These are phyloP conservation scores for Zoysia pacifica DNA, from an alignment of 176 grass and related monocot species.

Conservation along the genomic window DNA sequence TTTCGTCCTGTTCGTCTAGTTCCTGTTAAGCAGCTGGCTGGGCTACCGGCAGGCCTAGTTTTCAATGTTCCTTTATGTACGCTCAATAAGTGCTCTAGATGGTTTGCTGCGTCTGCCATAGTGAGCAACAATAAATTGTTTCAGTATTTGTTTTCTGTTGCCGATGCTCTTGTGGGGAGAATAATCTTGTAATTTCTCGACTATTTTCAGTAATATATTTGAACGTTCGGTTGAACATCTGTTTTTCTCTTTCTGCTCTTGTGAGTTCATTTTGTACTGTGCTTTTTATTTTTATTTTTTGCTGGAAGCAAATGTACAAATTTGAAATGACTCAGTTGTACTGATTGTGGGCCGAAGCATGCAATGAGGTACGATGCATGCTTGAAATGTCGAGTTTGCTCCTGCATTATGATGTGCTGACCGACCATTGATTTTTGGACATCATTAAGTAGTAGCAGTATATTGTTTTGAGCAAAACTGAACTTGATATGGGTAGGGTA, in stretches of 20 bases:
- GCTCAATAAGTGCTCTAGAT: constrained; percentile 63
- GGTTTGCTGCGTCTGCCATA: constrained; percentile 79
- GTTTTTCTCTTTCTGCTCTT: background rate
- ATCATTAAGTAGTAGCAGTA: too few relatives aligned
- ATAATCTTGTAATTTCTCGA: constrained; percentile 26
- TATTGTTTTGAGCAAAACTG: too few relatives aligned
- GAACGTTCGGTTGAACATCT: background rate
- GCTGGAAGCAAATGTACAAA: background rate
- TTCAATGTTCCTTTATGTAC: constrained; percentile 28
- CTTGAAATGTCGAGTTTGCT: background rate
- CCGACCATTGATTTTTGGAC: too few relatives aligned
- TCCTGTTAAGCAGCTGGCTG: constrained; percentile 58
- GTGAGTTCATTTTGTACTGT: background rate
- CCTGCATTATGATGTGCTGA: too few relatives aligned
- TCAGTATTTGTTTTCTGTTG: constrained; percentile 19
- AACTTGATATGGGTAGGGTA: too few relatives aligned
- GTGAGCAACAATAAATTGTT: constrained; percentile 38
- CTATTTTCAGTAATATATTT: background rate
- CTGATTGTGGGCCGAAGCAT: background rate
- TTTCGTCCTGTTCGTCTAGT: constrained; percentile 38
- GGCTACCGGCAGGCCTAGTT: constrained; percentile 28
- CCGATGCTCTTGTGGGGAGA: constrained; percentile 45
- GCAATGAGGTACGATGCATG: background rate
- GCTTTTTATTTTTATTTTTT: background rate
- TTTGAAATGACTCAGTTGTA: background rate